phyloP scores from a whole-genome alignment of 495 filamentous ascomycete genomes.

The Lophiostoma macrostomum region DNA sequence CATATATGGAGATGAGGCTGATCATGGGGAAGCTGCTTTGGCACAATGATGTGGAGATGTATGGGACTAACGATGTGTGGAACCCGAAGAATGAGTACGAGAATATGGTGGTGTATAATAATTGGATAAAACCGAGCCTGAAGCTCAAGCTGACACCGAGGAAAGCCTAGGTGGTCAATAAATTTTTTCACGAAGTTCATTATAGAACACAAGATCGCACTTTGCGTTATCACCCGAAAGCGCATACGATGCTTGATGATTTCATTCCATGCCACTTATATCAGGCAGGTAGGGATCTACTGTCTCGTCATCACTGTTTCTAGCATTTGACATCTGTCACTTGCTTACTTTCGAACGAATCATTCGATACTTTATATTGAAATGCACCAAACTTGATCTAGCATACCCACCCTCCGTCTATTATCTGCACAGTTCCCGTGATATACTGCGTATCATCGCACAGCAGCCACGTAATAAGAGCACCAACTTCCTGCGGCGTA shows the following conservation, averaged over 20 bases:
- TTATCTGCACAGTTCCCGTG: conserved; percentile 30
- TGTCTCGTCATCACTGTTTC: too few relatives aligned
- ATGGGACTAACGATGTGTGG: conserved; percentile 9
- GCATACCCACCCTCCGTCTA: conserved; percentile 39
- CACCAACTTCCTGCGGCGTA: conserved; percentile 32
- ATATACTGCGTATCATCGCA: conserved; percentile 39
- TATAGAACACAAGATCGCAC: too few relatives aligned
- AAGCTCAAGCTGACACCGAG: conserved; percentile 22
- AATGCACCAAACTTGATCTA: too few relatives aligned
- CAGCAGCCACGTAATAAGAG: conserved; percentile 38
- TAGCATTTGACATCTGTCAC: too few relatives aligned
- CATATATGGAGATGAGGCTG: conserved; percentile 26
- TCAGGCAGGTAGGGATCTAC: too few relatives aligned
- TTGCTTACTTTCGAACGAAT: too few relatives aligned
- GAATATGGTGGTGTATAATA: conserved; percentile 30
- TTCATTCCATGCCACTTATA: too few relatives aligned
- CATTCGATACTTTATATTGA: too few relatives aligned
- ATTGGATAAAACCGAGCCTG: conserved; percentile 25
- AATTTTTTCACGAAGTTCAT: too few relatives aligned
- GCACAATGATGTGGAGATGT: conserved; percentile 23
- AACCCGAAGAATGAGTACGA: conserved; percentile 20
- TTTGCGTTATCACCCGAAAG: too few relatives aligned
- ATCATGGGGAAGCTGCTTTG: conserved; percentile 24
- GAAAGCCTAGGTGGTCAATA: too few relatives aligned
- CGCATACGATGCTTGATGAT: too few relatives aligned